Percentiles rank a stretch among this genome's conserved stretches.
These are phyloP conservation scores for Kazachstania sp. DNA, from an alignment of 1,139 yeast genomes.

Conservation along the genomic window DNA sequence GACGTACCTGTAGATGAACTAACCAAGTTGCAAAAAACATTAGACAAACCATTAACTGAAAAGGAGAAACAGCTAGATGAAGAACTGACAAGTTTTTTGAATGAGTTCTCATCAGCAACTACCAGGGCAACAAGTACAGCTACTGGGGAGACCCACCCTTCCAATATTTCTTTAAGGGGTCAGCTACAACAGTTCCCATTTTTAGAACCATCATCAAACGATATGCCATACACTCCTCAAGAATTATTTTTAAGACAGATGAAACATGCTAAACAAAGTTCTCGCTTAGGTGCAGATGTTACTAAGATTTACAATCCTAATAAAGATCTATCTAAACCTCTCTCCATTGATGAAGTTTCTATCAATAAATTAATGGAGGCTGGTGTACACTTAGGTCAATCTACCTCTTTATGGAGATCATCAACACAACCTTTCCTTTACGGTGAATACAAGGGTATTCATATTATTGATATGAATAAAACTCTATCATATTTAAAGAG, in stretches of 20 bases:
- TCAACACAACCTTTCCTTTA: conserved; percentile 79
- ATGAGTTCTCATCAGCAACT: conserved; percentile 16
- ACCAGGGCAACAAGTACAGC: neutral
- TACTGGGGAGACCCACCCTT: too few species aligned
- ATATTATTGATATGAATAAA: conserved; percentile 79
- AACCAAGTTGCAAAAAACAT: conserved; percentile 7
- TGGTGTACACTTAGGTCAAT: conserved; percentile 91
- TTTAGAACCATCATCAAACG: conserved; percentile 30
- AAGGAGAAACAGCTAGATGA: conserved; percentile 28
- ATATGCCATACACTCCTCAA: conserved; percentile 57
- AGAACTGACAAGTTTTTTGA: conserved; percentile 23
- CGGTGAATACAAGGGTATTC: conserved; percentile 83
- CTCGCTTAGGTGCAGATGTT: conserved; percentile 57
- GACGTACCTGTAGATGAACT: conserved; percentile 17
- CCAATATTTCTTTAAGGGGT: neutral
- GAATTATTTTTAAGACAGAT: conserved; percentile 70
- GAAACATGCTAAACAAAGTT: conserved; percentile 40
- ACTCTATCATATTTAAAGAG: conserved; percentile 68
- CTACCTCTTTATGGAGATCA: conserved; percentile 73
- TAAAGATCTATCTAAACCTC: conserved; percentile 53
- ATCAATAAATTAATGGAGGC: conserved; percentile 73
- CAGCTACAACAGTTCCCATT: conserved; percentile 23
- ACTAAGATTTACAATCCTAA: conserved; percentile 62
- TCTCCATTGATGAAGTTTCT: conserved; percentile 46
- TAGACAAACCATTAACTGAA: conserved; percentile 17